phyloP scores from a whole-genome alignment of 176 grass and related monocot genomes.

The Raddia guianensis region DNA sequence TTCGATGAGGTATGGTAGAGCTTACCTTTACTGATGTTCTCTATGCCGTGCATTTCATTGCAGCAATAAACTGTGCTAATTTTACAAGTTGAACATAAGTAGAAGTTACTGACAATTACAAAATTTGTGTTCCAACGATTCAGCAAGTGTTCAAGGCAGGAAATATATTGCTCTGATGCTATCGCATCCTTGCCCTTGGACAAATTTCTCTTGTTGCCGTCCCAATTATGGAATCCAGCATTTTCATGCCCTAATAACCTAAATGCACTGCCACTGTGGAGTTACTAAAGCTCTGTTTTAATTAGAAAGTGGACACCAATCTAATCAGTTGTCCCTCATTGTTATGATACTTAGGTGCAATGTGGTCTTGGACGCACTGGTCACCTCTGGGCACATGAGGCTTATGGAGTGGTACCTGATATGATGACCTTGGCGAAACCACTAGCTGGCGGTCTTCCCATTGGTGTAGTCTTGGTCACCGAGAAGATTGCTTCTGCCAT shows the following conservation, averaged over 20 bases:
- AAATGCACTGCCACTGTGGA: too few relatives aligned
- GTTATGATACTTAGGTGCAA: conserved; percentile 60
- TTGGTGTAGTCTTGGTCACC: conserved; percentile 63
- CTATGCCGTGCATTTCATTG: background rate
- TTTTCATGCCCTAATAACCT: too few relatives aligned
- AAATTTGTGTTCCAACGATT: background rate
- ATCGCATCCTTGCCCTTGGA: background rate
- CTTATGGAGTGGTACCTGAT: conserved; percentile 57
- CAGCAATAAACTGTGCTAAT: background rate
- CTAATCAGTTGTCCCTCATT: background rate
- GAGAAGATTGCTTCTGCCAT: conserved; percentile 76
- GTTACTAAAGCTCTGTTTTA: too few relatives aligned
- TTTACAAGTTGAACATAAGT: too few relatives aligned
- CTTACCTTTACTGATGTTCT: background rate
- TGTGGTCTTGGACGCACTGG: conserved; percentile 84
- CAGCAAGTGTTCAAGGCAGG: background rate
- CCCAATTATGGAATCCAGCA: background rate
- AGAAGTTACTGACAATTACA: background rate
- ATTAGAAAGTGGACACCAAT: background rate
- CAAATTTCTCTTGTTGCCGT: background rate
- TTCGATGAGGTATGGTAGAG: conserved; percentile 83
- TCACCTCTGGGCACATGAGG: conserved; percentile 78
- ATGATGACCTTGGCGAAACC: conserved; percentile 94
- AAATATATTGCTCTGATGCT: background rate
- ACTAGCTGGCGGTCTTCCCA: conserved; percentile 72